Evolutionary conservation across 371 early-diverging fungal genomes (phyloP), one percentile per base, ranked within the genome.

Genomic region (Fennellomyces sp.): DNA sequence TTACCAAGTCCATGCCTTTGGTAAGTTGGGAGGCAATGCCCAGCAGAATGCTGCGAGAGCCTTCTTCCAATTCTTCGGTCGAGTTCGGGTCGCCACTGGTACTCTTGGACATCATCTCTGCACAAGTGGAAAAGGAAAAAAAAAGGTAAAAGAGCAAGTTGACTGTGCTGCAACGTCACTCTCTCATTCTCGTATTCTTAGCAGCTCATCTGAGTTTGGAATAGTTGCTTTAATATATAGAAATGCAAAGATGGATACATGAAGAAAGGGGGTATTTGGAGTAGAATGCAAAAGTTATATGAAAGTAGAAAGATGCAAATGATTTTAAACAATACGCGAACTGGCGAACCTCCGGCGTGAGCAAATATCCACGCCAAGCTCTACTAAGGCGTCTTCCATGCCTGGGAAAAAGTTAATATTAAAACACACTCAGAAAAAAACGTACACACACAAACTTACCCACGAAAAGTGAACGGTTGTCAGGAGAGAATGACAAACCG

Each of bases 11-110:
- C 80, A 88, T 88, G 36, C 94, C 94, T 68, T 91, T 90, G 50
- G 89, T 74, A 52, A 97, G 73, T 80, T 97, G 96, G 19, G 87
- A 68, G 57, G 95, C 89, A 78, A 95, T 82, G 50, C 88, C 89
- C 48, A 93, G 68, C 27, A 95, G 77, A 64, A 96, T 94, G 76
- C 86, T 91, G 52, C 88, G 81, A n/a, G 93, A 88, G 69, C 93
- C 91, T 27, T 92, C 94, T 60, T 90, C 94, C 7, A 94, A 84
- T 31, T 88, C 92, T 70, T 94, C 95, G 33, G 82, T 80, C 59
- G 78, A 75, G 27, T 81, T 82, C 41, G 66, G 72, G 35, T 75
- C 59, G 31, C 39, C 39, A 21, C 26, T 54, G 29, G 52, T 21
- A 26, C 45, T 52, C 33, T 52, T 52, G 39, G 29, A 30, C 60